Base-by-base conservation (phyloP, 352 stramenopile genomes). In the Globisporangium radiosum region DNA sequence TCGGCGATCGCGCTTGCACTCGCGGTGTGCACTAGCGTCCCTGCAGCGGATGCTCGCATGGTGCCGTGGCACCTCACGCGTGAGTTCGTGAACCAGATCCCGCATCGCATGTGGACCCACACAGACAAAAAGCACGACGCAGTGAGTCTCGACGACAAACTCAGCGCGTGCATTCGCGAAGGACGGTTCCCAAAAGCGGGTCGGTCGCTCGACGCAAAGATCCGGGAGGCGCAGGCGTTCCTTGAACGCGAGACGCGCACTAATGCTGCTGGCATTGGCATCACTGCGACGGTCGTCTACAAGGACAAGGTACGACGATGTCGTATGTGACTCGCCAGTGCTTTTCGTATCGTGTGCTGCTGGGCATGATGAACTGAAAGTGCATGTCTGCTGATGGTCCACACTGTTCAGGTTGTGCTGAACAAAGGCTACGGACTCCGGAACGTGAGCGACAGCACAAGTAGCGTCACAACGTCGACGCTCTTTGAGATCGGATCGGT, bases 401-500 rank as follows among this genome's bases (percentile, higher is more conserved):
- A 13, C 40, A 44, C 7, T 17, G 9, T 33, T 14, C 17, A 66
- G 48, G 69, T 77, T n/a, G 33, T 78, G 44, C 49, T 78, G 42
- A 80, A 69, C 52, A 71, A 72, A 51, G 72, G 72, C 7, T 80
- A 78, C 39, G 72, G 72, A 0, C 61, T 80, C 36, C 62, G 72
- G 1, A 40, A 78, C 63, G 60, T 49, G 37, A 73, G 73, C n/a
- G 70, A 82, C 44, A 55, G 48, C 2, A 50, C 37, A 8, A 81
- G 60, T 40, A 37, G 51, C 1, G 76, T 87, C 25, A 73, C 74
- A 1, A 62, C 56, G 39, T 65, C 72, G 11, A 74, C 73, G 15
- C 59, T 85, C 54, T 89, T 89, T 56, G 71, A 89, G 65, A 85
- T 89, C 52, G 79, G 79, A 5, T 89, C 79, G 0, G 69, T 89